Evolutionary conservation across 2,329 filamentous ascomycete species (phyloP), one percentile per base, ranked within the genome.

Genomic region (Alternaria rosae): DNA sequence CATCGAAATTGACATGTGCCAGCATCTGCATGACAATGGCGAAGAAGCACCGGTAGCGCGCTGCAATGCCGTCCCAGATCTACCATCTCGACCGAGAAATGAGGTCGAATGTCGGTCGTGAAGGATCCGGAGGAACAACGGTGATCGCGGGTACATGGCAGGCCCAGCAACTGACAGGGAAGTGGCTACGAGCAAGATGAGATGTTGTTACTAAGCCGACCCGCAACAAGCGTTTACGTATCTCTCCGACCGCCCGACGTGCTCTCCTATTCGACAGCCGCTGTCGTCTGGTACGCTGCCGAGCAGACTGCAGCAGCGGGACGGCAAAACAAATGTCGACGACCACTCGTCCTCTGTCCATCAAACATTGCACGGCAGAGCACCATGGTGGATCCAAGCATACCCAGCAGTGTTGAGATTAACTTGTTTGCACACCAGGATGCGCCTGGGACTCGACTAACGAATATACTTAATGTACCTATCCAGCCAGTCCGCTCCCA

Each of bases 221-320:
- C 58, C 26, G 32, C 51, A 41, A 28, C 25, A 54, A 50, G 48
- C 54, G 56, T 51, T 38, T 51, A 38, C 38, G 53, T 62, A 65
- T 69, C 61, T 67, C 66, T 68, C 70, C 66, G 65, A 71, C 66
- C 55, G 61, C 62, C 59, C 60, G 54, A 66, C 62, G 55, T 57
- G 45, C 30, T 48, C 55, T 53, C 35, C 64, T 59, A 56, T 59
- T 64, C 52, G 48, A 60, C 51, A 42, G 56, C 26, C 26, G 25
- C 35, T n/a, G n/a, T 55, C 47, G 13, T 55, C 44, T 57, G 20
- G 47, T 45, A 42, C 42, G 44, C 61, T 53, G 48, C 54, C 55
- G 53, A 60, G 53, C 50, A 54, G 4, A 55, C 41, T 52, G 44
- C 60, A 55, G 42, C 48, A 54, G 58, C 68, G 69, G 62, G 64